Evolutionary conservation across 768 basidiomycete genomes (phyloP).

Genomic region (Tephrocybe sp.): DNA sequence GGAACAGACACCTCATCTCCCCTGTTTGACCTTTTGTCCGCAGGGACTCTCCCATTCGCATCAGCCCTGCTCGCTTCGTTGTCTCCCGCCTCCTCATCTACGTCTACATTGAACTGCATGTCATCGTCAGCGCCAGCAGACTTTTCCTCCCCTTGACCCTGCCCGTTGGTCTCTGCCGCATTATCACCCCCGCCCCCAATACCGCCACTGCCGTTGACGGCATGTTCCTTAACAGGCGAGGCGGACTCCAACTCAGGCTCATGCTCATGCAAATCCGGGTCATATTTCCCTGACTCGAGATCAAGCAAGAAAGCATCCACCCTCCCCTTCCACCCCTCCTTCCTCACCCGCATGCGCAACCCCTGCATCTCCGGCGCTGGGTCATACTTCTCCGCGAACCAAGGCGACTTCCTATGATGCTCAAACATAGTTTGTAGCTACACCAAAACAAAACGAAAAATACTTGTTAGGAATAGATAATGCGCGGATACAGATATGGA

Average conservation of each 20-base stretch:
- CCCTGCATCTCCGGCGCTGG: slow-evolving; percentile 65
- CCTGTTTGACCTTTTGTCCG: slow-evolving; percentile 49
- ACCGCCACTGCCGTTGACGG: slow-evolving; percentile 32
- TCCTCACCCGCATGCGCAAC: slow-evolving; percentile 75
- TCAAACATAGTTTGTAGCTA: slow-evolving; percentile 97
- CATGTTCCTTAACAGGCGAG: slow-evolving; percentile 53
- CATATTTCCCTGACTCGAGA: slow-evolving; percentile 82
- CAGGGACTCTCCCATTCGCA: slow-evolving; percentile 50
- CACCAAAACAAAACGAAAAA: no score
- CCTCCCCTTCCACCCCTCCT: slow-evolving; percentile 81
- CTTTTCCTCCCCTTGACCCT: slow-evolving; percentile 53
- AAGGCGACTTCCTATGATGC: slow-evolving; percentile 91
- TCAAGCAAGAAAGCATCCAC: slow-evolving; percentile 72
- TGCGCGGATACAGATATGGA: no score
- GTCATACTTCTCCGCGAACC: slow-evolving; percentile 97
- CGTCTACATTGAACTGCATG: slow-evolving; percentile 70
- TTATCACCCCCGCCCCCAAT: no score
- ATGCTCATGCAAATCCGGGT: slow-evolving; percentile 68
- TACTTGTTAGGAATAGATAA: slow-evolving; percentile 22
- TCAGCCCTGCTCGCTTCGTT: slow-evolving; percentile 54
- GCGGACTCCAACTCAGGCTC: slow-evolving; percentile 54
- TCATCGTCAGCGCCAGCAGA: slow-evolving; percentile 57
- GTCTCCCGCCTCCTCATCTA: slow-evolving; percentile 68
- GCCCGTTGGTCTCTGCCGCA: slow-evolving; percentile 36
- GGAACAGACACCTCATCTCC: slow-evolving; percentile 71